Conservation (phyloP, 2,329 filamentous ascomycete genomes). For the Didymella keratinophila region DNA sequence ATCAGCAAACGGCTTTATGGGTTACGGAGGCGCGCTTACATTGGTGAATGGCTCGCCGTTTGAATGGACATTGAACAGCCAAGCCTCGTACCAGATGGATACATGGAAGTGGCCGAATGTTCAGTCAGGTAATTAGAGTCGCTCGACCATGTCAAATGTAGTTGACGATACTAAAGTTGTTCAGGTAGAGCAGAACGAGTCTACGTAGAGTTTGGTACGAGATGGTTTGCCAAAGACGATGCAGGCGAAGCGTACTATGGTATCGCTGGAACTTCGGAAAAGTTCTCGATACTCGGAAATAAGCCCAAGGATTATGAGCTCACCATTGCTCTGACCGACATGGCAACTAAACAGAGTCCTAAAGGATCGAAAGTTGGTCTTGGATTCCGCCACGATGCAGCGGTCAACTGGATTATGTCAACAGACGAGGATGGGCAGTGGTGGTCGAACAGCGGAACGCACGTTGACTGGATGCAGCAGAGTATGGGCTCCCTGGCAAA, state of each 20-base stretch:
- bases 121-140: constrained; percentile 28
- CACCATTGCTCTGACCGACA: constrained; percentile 40
- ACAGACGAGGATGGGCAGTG: constrained; percentile 46
- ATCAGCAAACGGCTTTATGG: constrained; percentile 6
- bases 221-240: constrained; percentile 42
- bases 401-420: constrained; percentile 51
- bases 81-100: constrained; percentile 51
- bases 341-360: constrained; percentile 45
- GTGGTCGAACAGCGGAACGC: constrained; percentile 48
- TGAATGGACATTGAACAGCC: constrained; percentile 43
- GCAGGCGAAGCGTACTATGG: constrained; percentile 48
- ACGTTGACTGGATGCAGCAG: constrained; percentile 53
- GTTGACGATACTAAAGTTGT: background rate
- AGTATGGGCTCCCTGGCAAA: constrained; percentile 49
- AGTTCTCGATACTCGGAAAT: constrained; percentile 43
- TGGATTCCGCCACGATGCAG: constrained; percentile 48
- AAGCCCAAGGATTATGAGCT: constrained; percentile 44
- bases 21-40: constrained; percentile 47
- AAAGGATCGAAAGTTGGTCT: constrained; percentile 43
- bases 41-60: constrained; percentile 54
- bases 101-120: constrained; percentile 49
- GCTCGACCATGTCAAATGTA: background rate
- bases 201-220: constrained; percentile 44
- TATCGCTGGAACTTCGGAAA: constrained; percentile 38
- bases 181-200: constrained; percentile 41